phyloP scores from a whole-genome alignment of 1,139 yeast genomes.

The Kodamaea suecica region DNA sequence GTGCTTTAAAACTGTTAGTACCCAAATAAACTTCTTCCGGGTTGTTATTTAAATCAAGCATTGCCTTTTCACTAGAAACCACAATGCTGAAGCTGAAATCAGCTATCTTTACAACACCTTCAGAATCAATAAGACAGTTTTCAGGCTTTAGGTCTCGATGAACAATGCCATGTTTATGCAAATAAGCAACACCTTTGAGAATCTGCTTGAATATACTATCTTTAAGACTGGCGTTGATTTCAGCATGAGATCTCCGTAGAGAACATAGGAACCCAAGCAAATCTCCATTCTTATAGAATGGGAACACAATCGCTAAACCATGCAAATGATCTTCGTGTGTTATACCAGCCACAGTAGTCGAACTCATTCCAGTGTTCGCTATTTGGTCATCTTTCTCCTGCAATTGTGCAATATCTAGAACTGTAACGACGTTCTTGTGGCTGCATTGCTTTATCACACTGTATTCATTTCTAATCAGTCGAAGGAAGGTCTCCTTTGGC shows the following conservation, averaged over 20 bases:
- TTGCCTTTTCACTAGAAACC: conserved; percentile 18
- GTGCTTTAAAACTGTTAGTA: conserved; percentile 54
- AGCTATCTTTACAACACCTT: conserved; percentile 45
- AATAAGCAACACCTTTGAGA: conserved; percentile 41
- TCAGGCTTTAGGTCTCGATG: conserved; percentile 60
- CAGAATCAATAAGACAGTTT: conserved; percentile 44
- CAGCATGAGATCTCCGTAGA: conserved; percentile 33
- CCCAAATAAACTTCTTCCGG: conserved; percentile 40
- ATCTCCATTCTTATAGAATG: conserved; percentile 48
- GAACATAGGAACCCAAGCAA: conserved; percentile 39
- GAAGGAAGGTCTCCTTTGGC: conserved; percentile 13
- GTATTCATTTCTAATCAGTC: conserved; percentile 30
- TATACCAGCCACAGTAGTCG: background rate
- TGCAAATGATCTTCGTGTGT: background rate
- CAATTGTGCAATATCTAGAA: conserved; percentile 23
- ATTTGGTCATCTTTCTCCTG: conserved; percentile 16
- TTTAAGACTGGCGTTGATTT: conserved; percentile 31
- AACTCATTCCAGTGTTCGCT: background rate
- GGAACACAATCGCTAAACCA: conserved; percentile 29
- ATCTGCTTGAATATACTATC: conserved; percentile 50
- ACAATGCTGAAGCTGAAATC: conserved; percentile 52
- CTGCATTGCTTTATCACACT: conserved; percentile 25
- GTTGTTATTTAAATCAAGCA: conserved; percentile 18
- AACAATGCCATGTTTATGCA: conserved; percentile 42
- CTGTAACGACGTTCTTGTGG: conserved; percentile 30